These are phyloP conservation scores for Venturia oleaginea DNA, from an alignment of 2,329 filamentous ascomycete genomes.

Conservation along the genomic window DNA sequence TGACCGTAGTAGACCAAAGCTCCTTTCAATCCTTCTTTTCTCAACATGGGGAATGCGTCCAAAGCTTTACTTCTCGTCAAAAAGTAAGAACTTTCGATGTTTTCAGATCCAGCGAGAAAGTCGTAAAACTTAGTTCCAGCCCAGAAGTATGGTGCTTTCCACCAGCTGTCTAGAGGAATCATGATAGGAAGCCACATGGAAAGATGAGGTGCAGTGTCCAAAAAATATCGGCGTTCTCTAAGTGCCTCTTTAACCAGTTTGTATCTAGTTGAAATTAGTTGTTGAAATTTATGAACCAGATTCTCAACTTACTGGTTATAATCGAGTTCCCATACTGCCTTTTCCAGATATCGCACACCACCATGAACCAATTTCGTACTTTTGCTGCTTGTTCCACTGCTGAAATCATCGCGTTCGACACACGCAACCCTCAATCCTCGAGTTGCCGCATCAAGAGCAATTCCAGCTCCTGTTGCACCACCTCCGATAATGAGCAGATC, in stretches of 20 bases:
- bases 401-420: conserved; percentile 77
- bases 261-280: conserved; percentile 32
- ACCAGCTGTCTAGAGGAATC: conserved; percentile 74
- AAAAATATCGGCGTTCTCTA: conserved; percentile 72
- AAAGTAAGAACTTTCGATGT: conserved; percentile 84
- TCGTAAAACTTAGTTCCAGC: conserved; percentile 75
- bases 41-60: conserved; percentile 82
- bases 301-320: conserved; percentile 55
- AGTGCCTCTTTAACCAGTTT: conserved; percentile 72
- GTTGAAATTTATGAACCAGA: neutral
- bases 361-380: conserved; percentile 82
- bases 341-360: conserved; percentile 76
- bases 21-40: conserved; percentile 67
- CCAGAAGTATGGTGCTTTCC: conserved; percentile 75
- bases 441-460: conserved; percentile 72
- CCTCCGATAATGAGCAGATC: conserved; percentile 72
- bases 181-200: conserved; percentile 76
- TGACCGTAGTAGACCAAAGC: conserved; percentile 77
- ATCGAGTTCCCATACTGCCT: conserved; percentile 77
- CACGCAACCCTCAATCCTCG: conserved; percentile 70
- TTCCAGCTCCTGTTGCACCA: conserved; percentile 70
- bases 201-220: conserved; percentile 74
- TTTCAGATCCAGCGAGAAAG: conserved; percentile 73
- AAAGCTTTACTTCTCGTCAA: conserved; percentile 77
- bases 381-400: conserved; percentile 73